A percentile compares a stretch with the other conserved stretches of the same genome.
Conservation (phyloP, 2,329 filamentous ascomycete genomes). For the Verticillium longisporum region DNA sequence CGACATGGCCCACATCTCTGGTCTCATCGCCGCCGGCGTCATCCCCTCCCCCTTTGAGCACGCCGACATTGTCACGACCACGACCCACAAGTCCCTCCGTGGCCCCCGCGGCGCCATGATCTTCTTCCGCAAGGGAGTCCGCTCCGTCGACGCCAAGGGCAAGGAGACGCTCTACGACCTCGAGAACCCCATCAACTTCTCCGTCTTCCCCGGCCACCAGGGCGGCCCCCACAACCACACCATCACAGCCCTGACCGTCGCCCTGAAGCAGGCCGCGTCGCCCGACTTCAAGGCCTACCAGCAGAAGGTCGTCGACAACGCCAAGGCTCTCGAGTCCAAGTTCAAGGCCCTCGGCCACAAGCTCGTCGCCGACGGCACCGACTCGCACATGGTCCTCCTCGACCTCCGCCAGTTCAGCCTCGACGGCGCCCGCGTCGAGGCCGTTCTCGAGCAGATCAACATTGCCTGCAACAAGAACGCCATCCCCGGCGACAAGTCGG, state of each 20-base stretch:
- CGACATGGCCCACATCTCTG: slow-evolving; percentile 98
- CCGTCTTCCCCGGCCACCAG: slow-evolving; percentile 98
- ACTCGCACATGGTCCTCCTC: slow-evolving; percentile 94
- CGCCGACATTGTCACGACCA: slow-evolving; percentile 96
- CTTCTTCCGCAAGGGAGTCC: slow-evolving; percentile 97
- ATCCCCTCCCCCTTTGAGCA: slow-evolving; percentile 89
- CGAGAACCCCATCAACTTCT: slow-evolving; percentile 95
- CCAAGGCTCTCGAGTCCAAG: slow-evolving; percentile 79
- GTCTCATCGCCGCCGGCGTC: slow-evolving; percentile 85
- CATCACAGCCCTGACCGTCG: slow-evolving; percentile 92
- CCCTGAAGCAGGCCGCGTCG: slow-evolving; percentile 85
- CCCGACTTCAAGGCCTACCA: slow-evolving; percentile 94
- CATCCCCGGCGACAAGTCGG: slow-evolving; percentile 95
- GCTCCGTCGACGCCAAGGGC: slow-evolving; percentile 84
- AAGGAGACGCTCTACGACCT: slow-evolving; percentile 89
- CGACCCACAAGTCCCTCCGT: slow-evolving; percentile 97
- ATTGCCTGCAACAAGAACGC: slow-evolving; percentile 99
- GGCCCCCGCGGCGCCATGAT: slow-evolving; percentile 99
- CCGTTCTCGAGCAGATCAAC: slow-evolving; percentile 94
- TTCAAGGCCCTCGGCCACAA: slow-evolving; percentile 87
- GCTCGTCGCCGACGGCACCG: slow-evolving; percentile 90
- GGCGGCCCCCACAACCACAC: slow-evolving; percentile 99
- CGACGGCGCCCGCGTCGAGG: slow-evolving; percentile 92
- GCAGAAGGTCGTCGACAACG: slow-evolving; percentile 84
- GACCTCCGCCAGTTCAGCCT: slow-evolving; percentile 83